Base-by-base conservation (phyloP, 352 stramenopile species). In the Pythium sukuiense region DNA sequence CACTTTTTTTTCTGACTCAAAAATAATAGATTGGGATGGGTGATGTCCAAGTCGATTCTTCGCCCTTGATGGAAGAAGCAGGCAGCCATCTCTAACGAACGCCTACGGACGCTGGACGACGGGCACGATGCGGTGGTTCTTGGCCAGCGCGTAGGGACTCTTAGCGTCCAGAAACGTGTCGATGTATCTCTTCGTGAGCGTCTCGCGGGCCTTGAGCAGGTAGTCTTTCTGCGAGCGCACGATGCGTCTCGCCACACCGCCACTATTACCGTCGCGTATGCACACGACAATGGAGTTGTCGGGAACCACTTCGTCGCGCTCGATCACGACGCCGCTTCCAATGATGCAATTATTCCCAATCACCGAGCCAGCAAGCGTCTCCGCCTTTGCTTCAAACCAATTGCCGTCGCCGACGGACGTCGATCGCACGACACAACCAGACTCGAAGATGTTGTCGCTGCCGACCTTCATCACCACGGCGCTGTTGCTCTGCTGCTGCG, bases 311-410 rank as follows among this genome's bases (percentile, higher is more conserved):
- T 93, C 85, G 59, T 76, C 64, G n/a, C 65, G 71, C 20, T 73
- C 76, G 64, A 96, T 77, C 27, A 93, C 76, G 65, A 96, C 84
- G 68, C 85, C 81, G 52, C 81, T 90, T 63, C 87, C 87, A 45
- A 96, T 89, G 59, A 94, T 55, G 66, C 87, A 96, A 66, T 92
- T 87, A 67, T 80, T 83, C 35, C 87, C 87, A 57, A 96, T 83
- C 41, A 88, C 72, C 2, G 84, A 90, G 50, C 85, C 84, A 1
- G 56, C 65, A 8, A 71, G 70, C 2, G 76, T 74, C 55, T 73
- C 39, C 8, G 79, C 73, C 57, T 91, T 89, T n/a, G 87, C 73
- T 60, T 96, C 87, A 32, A 96, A 90, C 72, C 76, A 86, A 70
- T 93, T 94, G 63, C 78, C 76, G 59, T 79, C 75, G 14, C 87